Percentiles rank a stretch among this genome's conserved stretches.
Evolutionary conservation across 768 basidiomycete genomes (phyloP).

Genomic region (Boletus reticuloceps): DNA sequence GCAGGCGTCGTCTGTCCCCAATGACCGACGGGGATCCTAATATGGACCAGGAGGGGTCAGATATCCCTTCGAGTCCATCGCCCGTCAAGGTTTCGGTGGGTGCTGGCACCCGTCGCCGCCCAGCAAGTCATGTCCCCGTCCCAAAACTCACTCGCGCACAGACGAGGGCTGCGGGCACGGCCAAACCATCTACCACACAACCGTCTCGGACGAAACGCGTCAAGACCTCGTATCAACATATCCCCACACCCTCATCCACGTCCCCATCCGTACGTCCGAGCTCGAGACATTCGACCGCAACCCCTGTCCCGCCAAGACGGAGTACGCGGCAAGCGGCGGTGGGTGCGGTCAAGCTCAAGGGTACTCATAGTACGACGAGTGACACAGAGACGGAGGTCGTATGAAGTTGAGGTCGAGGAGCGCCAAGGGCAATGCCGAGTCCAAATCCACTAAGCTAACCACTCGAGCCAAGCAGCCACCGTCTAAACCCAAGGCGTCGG

Average conservation of each 20-base stretch:
- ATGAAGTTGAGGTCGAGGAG: constrained; percentile 22
- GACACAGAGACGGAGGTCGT: constrained; percentile 7
- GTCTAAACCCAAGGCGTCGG: constrained; percentile 9
- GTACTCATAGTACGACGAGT: not conserved
- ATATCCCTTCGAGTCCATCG: constrained; percentile 28
- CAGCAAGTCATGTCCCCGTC: not conserved
- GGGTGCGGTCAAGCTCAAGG: constrained; percentile 6
- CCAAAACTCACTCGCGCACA: constrained; percentile 13
- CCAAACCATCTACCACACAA: not conserved
- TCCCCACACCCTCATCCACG: constrained; percentile 28
- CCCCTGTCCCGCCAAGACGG: constrained; percentile 22
- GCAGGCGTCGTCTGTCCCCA: constrained; percentile 15
- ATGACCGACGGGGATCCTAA: not conserved
- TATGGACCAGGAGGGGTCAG: constrained; percentile 7
- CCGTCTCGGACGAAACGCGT: constrained; percentile 14
- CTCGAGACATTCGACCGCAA: constrained; percentile 11
- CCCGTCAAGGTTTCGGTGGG: constrained; percentile 27
- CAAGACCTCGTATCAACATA: constrained; percentile 17
- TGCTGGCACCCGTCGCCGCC: not conserved
- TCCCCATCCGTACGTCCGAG: constrained; percentile 4
- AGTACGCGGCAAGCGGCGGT: constrained; percentile 27
- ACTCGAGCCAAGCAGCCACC: constrained; percentile 10
- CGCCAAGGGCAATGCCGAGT: constrained; percentile 3
- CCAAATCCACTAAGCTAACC: not conserved
- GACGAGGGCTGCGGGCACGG: constrained; percentile 7